Evolutionary conservation across 2,329 filamentous ascomycete species (phyloP), one percentile per base, ranked within the genome.

Genomic region (Purpureocillium takamizusanense): DNA sequence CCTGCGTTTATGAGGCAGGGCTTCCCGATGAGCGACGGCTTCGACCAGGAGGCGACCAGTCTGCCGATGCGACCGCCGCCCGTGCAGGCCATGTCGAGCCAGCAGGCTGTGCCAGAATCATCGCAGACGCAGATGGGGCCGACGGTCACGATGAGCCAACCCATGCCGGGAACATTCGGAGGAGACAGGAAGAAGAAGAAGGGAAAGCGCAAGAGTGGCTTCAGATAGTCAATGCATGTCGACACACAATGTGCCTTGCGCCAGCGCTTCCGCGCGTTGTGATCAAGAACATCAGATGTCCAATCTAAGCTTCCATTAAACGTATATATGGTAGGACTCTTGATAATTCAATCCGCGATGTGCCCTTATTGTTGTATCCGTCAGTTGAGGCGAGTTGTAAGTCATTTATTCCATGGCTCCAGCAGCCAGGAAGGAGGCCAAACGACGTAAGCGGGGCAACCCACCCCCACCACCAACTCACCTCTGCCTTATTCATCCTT

Each of bases 141-240:
- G n/a, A 49, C 51, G 3, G 44, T 59, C 37, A 55, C 59, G n/a
- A 69, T 68, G 60, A 70, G 67, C 37, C 68, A 71, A 47, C 62
- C 65, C 9, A 50, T 65, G 12, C 42, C 58, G n/a, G 70, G 70
- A 2, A 46, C 53, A 4, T 70, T 70, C 61, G 70, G 69, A 18
- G 61, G 61, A 45, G 56, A 68, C 36, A 60, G 57, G 42, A 59
- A 54, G 44, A 60, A 54, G 38, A 69, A 69, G 54, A 70, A 68
- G 50, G 42, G 46, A 13, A 67, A 66, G 53, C 63, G 58, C 50
- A 63, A 56, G 50, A 60, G 56, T 9, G 64, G 65, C 1, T 69
- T 69, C 40, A 59, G 59, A 46, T 62, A 30, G 33, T 32, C 6
- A 27, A 10, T 25, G 10, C 21, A 25, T 25, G 21, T 25, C 21